Base-by-base conservation (phyloP, 2,329 filamentous ascomycete genomes). In the Neopestalotiopsis clavispora region DNA sequence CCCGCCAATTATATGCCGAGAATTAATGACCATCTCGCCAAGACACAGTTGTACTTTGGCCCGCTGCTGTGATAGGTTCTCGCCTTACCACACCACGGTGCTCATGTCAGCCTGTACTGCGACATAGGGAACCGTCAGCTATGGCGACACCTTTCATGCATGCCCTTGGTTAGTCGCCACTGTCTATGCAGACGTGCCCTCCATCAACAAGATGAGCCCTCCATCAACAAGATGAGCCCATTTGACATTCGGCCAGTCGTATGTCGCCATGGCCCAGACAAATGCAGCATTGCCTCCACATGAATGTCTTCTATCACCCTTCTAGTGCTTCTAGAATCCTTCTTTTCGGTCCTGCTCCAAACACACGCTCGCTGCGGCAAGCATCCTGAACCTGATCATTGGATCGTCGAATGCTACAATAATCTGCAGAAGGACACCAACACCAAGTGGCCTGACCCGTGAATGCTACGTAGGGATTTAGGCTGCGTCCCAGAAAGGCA, bases 281-380 rank as follows among this genome's bases (percentile, higher is more conserved):
- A 12, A 20, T 66, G 45, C 49, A 10, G 20, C 42, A 17, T 13
- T 58, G 30, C 45, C 23, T 57, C 63, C 63, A 32, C 28, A 12
- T 57, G 23, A 30, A 20, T 49, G 38, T 32, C 61, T 64, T 52
- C 38, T 17, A 57, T 66, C 63, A 30, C 7, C 42, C 63, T 66
- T 66, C 63, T 57, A 56, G 23, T 28, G 63, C 63, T 66, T 66
- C 63, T 66, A 40, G 63, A 65, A 65, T 65, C 38, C 45, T 65
- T 45, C 62, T 65, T n/a, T 23, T 58, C 34, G 30, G 30, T 14
- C n/a, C n/a, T 38, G 34, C 59, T 20, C n/a, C 59, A 28, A 9
- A 20, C 23, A 20, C 7, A 30, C 32, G 12, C 10, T 38, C 10
- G 5, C 57, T 40, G 59, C 28, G 59, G 20, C 32, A 13, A 38